These are phyloP conservation scores for Symbiodinium natans DNA, from an alignment of 73 alveolate genomes.

Conservation along the genomic window DNA sequence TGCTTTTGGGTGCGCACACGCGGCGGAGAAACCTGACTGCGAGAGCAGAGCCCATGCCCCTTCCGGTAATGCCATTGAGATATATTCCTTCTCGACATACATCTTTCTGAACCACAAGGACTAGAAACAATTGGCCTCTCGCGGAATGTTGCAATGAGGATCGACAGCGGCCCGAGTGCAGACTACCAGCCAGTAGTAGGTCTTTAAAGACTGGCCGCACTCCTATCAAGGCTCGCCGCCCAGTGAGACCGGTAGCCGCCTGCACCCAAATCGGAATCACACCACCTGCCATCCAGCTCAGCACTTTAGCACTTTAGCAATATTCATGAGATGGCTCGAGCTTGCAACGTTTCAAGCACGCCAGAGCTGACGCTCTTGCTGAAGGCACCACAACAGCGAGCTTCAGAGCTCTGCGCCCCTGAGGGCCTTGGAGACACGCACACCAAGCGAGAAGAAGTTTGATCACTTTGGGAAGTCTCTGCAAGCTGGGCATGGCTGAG, in stretches of 20 bases:
- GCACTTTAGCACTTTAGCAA: too few relatives aligned
- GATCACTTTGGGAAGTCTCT: too few relatives aligned
- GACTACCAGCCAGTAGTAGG: neutral
- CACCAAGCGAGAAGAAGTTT: too few relatives aligned
- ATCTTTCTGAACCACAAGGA: neutral
- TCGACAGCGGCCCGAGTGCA: neutral
- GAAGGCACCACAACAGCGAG: constrained; percentile 90
- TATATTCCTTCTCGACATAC: too few relatives aligned
- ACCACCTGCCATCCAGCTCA: neutral
- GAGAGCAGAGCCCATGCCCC: neutral
- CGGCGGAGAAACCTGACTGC: constrained; percentile 12
- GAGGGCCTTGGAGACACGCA: constrained; percentile 8
- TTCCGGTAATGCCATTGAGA: neutral
- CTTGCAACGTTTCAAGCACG: neutral
- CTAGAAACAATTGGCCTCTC: neutral
- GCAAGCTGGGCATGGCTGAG: too few relatives aligned
- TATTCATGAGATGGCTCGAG: too few relatives aligned
- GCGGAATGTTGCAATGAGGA: too few relatives aligned
- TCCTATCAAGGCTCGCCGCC: neutral
- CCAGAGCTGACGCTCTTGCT: constrained; percentile 35
- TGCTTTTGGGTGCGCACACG: neutral
- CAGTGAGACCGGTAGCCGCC: neutral
- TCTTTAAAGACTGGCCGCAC: neutral
- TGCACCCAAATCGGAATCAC: neutral
- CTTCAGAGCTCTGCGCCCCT: constrained; percentile 45